phyloP scores from a whole-genome alignment of 108 stramenopile genomes.

The Pseudonitzschia multiseries region DNA sequence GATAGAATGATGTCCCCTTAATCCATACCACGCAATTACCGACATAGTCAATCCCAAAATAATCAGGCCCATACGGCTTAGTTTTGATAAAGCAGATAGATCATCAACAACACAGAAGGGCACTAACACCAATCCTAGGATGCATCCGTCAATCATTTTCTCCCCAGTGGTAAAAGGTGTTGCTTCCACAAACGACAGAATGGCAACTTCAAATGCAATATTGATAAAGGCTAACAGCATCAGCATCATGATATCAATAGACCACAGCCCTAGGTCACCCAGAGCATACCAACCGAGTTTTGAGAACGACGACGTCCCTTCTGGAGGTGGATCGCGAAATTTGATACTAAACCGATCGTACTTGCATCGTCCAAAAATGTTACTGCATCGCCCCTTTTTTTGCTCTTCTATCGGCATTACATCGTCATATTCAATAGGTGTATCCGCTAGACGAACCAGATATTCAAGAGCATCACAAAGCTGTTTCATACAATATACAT shows the following conservation, averaged over 20 bases:
- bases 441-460: slow-evolving; percentile 3
- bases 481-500: slow-evolving; percentile 59
- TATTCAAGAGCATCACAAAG: slow-evolving; percentile 46
- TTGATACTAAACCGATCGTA: not conserved
- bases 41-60: slow-evolving; percentile 53
- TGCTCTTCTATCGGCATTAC: not conserved
- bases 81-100: slow-evolving; percentile 54
- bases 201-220: slow-evolving; percentile 69
- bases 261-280: slow-evolving; percentile 52
- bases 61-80: slow-evolving; percentile 48
- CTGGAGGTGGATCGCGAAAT: slow-evolving; percentile 39
- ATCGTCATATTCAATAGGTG: not conserved
- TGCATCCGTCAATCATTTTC: slow-evolving; percentile 35
- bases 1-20: not conserved
- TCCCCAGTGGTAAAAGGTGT: slow-evolving; percentile 50
- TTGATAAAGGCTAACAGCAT: slow-evolving; percentile 59
- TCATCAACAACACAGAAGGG: slow-evolving; percentile 68
- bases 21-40: slow-evolving; percentile 37
- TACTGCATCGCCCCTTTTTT: not conserved
- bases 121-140: slow-evolving; percentile 48
- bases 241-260: slow-evolving; percentile 61
- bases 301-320: slow-evolving; percentile 54
- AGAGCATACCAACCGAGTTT: slow-evolving; percentile 70
- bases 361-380: not conserved
- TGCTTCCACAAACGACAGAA: slow-evolving; percentile 52